phyloP scores from a whole-genome alignment of 345 rosid species.

The Luvunga scandens region DNA sequence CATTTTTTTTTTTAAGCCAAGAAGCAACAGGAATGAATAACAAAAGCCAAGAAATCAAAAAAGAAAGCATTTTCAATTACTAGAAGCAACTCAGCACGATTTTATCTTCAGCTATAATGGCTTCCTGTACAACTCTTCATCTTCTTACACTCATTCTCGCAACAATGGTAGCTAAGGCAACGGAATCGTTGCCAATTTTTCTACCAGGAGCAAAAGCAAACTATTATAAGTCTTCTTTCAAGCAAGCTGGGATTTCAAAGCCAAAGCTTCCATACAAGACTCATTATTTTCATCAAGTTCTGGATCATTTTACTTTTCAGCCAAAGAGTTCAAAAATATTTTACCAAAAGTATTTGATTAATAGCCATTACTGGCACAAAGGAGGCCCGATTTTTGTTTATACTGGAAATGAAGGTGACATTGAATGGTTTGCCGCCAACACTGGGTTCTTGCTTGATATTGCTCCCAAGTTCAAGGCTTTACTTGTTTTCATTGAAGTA shows the following conservation, averaged over 20 bases:
- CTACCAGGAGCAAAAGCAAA: slow-evolving; percentile 23
- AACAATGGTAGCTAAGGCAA: background rate
- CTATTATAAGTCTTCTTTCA: slow-evolving; percentile 25
- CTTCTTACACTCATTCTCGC: slow-evolving; percentile 20
- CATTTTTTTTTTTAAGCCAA: background rate
- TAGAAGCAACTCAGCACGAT: too few species aligned
- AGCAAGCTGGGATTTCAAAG: slow-evolving; percentile 15
- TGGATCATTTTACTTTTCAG: slow-evolving; percentile 67
- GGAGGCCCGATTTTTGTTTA: slow-evolving; percentile 78
- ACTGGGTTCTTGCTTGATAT: slow-evolving; percentile 78
- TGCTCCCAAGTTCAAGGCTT: slow-evolving; percentile 80
- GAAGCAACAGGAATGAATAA: background rate
- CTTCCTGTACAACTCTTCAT: slow-evolving; percentile 21
- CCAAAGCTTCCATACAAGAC: slow-evolving; percentile 39
- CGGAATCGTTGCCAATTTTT: slow-evolving; percentile 28
- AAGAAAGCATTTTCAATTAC: too few species aligned
- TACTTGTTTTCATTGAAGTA: slow-evolving; percentile 80
- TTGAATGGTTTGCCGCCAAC: slow-evolving; percentile 82
- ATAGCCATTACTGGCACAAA: slow-evolving; percentile 45
- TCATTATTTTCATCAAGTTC: slow-evolving; percentile 63
- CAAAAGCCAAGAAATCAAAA: background rate
- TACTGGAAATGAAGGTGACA: slow-evolving; percentile 81
- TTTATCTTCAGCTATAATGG: slow-evolving; percentile 3
- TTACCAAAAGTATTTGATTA: slow-evolving; percentile 71
- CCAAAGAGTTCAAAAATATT: slow-evolving; percentile 55